Base-by-base conservation (phyloP, 306 rosid species). In the Sesbania bispinosa region DNA sequence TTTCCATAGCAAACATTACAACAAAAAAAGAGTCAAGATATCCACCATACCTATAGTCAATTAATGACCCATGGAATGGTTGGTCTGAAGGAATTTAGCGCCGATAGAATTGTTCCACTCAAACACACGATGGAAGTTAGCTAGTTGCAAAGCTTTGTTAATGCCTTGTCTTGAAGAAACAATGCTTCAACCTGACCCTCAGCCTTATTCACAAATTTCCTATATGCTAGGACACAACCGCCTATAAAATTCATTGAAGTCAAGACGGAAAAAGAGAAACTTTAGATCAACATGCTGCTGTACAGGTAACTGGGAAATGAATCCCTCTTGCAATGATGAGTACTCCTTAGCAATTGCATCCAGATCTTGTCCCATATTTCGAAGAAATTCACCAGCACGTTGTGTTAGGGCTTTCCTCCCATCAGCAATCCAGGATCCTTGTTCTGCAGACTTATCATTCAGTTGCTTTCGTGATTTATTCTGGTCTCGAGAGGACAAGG, bases 271-370 rank as follows among this genome's bases (percentile, higher is more conserved):
- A 67, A 89, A 81, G 57, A 94, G 99, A 82, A 94, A 94, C 81
- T 94, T 94, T 21, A 94, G 85, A 84, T 94, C 99, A 64, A 94
- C 93, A 81, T 94, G 99, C 63, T 86, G 92, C 87, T 94, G 99
- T 58, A 91, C 78, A 50, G 99, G 99, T 84, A 91, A 80, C 88
- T 91, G 97, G 60, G 96, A 87, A 63, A 94, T 86, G 86, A 94
- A 94, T 58, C 78, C 89, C 84, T 94, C 96, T 59, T 88, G 96
- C 75, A 88, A 78, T 57, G 88, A 87, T 9, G 99, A 89, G 79
- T 94, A 94, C 77, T 94, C 96, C 79, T 88, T 80, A 5, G 96
- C 77, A 81, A 94, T 83, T 55, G 82, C 80, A 75, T 87, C 90
- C 75, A 94, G 82, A 88, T 91, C 96, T 60, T 82, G 96, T 55